Conservation (phyloP, 192 early-diverging fungal species). For the Phycomyces nitens region DNA sequence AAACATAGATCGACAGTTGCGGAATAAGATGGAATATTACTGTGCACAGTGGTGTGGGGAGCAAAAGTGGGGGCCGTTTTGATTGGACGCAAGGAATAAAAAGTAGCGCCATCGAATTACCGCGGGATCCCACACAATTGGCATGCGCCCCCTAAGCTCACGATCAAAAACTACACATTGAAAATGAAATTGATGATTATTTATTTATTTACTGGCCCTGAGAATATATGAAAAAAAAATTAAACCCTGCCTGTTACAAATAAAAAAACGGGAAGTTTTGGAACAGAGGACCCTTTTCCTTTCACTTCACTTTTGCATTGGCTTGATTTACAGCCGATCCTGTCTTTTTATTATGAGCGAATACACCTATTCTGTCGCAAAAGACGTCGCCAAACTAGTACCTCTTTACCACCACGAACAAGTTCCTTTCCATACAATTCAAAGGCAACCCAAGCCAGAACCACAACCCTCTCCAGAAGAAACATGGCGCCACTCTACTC, state of each 20-base stretch:
- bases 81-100: background rate
- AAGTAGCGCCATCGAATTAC: conserved; percentile 4
- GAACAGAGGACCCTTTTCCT: conserved; percentile 7
- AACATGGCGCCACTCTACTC: conserved; percentile 6
- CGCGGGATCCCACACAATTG: conserved; percentile 17
- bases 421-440: conserved; percentile 15
- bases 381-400: conserved; percentile 1
- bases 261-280: conserved; percentile 15
- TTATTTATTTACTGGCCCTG: conserved; percentile 14
- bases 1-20: conserved; percentile 1
- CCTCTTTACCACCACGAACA: conserved; percentile 22
- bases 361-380: conserved; percentile 7
- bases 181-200: conserved; percentile 4
- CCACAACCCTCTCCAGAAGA: background rate
- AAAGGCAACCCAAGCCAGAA: conserved; percentile 8
- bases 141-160: conserved; percentile 6
- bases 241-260: background rate
- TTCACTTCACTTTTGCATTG: conserved; percentile 5
- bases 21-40: background rate
- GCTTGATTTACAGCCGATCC: background rate
- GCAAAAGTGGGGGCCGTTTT: background rate
- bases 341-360: background rate
- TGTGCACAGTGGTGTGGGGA: conserved; percentile 2
- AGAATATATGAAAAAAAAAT: conserved; percentile 16
- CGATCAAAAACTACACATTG: too few relatives aligned